These are phyloP conservation scores for Guyanaporus albipodus DNA, from an alignment of 768 basidiomycete genomes.

Conservation along the genomic window DNA sequence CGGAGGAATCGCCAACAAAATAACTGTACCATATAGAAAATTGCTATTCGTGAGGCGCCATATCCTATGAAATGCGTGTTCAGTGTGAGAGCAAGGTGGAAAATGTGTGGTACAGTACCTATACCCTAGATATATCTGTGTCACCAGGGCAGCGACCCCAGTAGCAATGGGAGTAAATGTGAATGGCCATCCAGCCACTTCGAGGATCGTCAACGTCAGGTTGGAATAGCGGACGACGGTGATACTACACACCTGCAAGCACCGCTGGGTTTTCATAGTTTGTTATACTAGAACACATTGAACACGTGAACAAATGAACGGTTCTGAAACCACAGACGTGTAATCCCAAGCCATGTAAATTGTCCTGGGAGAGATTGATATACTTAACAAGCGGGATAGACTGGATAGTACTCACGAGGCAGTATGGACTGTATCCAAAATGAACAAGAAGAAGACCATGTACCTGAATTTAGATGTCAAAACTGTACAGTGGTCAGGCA, in stretches of 20 bases:
- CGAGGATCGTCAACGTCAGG: neutral
- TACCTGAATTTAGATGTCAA: constrained; percentile 2
- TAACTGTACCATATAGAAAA: constrained; percentile 34
- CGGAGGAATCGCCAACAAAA: constrained; percentile 35
- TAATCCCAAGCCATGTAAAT: constrained; percentile 22
- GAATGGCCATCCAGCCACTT: constrained; percentile 46
- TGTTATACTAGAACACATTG: neutral
- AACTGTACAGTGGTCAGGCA: neutral
- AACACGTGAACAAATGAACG: neutral
- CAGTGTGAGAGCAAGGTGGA: neutral
- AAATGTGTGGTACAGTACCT: constrained; percentile 36
- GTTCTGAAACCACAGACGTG: neutral
- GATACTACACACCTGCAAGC: constrained; percentile 7
- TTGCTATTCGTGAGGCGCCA: constrained; percentile 10
- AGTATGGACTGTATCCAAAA: constrained; percentile 20
- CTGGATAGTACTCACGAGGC: constrained; percentile 9
- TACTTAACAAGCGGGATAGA: too few relatives aligned
- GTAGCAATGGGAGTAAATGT: constrained; percentile 50
- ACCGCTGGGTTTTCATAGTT: constrained; percentile 14
- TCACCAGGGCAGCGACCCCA: constrained; percentile 43
- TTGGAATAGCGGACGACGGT: neutral
- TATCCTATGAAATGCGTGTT: constrained; percentile 7
- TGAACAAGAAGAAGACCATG: constrained; percentile 18
- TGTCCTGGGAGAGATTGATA: neutral
- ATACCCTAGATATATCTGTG: constrained; percentile 46